These are phyloP conservation scores for Xylaria polymorpha DNA, from an alignment of 2,329 filamentous ascomycete genomes.

Conservation along the genomic window DNA sequence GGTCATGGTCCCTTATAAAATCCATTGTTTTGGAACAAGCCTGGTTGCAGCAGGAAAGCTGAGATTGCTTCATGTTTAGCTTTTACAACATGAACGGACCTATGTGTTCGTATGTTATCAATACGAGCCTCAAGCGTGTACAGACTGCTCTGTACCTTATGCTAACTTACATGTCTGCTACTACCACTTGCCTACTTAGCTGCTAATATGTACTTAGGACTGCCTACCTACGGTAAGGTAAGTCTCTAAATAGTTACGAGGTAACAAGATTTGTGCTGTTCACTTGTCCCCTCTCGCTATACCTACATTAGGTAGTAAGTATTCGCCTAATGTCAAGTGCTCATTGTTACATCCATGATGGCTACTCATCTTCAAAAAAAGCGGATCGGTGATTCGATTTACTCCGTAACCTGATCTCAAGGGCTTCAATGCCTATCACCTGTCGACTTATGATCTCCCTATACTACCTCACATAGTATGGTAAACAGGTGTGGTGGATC, in stretches of 20 bases:
- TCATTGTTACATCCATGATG: neutral
- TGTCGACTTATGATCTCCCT: neutral
- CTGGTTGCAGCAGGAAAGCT: neutral
- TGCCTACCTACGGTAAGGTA: neutral
- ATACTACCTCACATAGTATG: too few relatives aligned
- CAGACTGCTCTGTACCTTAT: too few relatives aligned
- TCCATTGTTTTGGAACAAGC: constrained; percentile 1
- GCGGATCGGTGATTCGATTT: neutral
- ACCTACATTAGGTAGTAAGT: too few relatives aligned
- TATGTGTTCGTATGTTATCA: neutral
- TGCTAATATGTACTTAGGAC: too few relatives aligned
- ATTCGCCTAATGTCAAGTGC: neutral
- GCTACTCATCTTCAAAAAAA: neutral
- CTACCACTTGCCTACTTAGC: too few relatives aligned
- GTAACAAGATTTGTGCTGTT: neutral
- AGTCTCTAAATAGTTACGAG: neutral
- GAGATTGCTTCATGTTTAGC: neutral
- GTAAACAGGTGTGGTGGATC: neutral
- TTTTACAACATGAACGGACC: neutral
- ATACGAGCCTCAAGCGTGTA: neutral
- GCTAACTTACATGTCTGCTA: too few relatives aligned
- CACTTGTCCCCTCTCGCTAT: neutral
- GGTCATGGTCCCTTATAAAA: neutral
- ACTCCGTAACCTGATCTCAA: neutral
- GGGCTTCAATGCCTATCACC: neutral